Base-by-base conservation (phyloP, 179 eudicot species). In the Amaranthus tricolor region DNA sequence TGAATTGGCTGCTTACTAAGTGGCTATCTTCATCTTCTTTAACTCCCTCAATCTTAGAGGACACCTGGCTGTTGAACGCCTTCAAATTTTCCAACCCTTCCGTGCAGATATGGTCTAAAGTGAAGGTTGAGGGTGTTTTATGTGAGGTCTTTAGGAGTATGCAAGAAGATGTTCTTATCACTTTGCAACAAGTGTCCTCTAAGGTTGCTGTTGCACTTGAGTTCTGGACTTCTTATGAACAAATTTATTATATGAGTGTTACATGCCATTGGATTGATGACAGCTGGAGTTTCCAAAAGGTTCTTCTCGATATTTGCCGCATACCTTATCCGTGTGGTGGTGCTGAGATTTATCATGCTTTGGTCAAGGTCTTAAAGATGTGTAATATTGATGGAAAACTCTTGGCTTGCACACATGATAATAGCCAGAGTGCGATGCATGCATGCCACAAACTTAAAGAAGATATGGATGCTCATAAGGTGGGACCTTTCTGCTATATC, bases 261-360 rank as follows among this genome's bases (percentile, higher is more conserved):
- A 85, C 86, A 9, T 90, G 94, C 82, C 91, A 88, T 49, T 92
- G 97, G 97, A 89, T 92, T 58, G 96, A 92, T 59, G 94, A 90
- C 49, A 84, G 71, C 82, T 92, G 97, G 97, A 80, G 89, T 62
- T 85, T 86, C 72, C 92, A 77, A 68, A 92, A 85, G 79, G 64
- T 89, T 75, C 94, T 92, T 83, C 93, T 92, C 47, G 90, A 90
- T 83, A 73, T 90, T 69, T 86, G 89, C 81, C 94, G 83, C 51
- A 82, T 92, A 68, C 92, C 96, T 48, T 85, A 81, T 65, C 96
- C 97, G 49, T 89, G 89, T 79, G 86, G 88, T 52, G 88, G 86
- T 58, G 56, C 82, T 56, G 94, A 90, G 83, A 88, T 90, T 44
- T 89, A 90, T 73, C 84, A 79, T 53, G 76, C 75, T 74, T 77